A percentile compares a stretch with the other conserved stretches of the same genome.
Evolutionary conservation across 2,329 filamentous ascomycete species (phyloP).

Genomic region (Alternaria sp.): DNA sequence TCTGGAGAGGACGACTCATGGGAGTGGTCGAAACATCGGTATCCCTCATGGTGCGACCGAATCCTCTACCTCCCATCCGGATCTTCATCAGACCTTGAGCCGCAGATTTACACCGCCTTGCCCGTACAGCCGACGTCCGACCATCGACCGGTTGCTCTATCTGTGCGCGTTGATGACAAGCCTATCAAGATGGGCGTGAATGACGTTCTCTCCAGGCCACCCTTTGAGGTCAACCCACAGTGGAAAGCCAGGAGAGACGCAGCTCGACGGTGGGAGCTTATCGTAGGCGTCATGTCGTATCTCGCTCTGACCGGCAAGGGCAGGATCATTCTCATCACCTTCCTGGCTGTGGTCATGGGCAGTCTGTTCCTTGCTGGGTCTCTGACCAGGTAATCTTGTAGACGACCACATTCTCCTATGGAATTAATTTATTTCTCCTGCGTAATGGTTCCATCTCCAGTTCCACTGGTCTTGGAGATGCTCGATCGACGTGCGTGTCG

Average conservation of each 20-base stretch:
- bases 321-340: constrained; percentile 46
- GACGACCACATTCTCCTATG: not conserved
- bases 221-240: constrained; percentile 63
- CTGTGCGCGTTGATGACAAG: constrained; percentile 68
- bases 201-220: constrained; percentile 54
- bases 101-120: constrained; percentile 72
- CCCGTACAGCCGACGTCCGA: constrained; percentile 84
- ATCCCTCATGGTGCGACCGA: constrained; percentile 90
- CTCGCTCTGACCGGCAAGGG: constrained; percentile 58
- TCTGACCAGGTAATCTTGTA: constrained; percentile 19
- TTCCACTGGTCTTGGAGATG: constrained; percentile 19
- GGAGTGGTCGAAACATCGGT: constrained; percentile 81
- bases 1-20: constrained; percentile 55
- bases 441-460: constrained; percentile 1
- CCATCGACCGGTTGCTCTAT: constrained; percentile 82
- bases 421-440: not conserved
- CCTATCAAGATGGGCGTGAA: constrained; percentile 41
- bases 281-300: constrained; percentile 65
- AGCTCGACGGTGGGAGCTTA: constrained; percentile 64
- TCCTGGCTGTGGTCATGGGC: constrained; percentile 34
- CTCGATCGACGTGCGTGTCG: constrained; percentile 15
- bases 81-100: constrained; percentile 56
- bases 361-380: constrained; percentile 33
- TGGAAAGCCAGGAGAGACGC: constrained; percentile 62
- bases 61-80: constrained; percentile 72